Base-by-base conservation (phyloP, 2,329 filamentous ascomycete species). In the Fusarium multiceps region DNA sequence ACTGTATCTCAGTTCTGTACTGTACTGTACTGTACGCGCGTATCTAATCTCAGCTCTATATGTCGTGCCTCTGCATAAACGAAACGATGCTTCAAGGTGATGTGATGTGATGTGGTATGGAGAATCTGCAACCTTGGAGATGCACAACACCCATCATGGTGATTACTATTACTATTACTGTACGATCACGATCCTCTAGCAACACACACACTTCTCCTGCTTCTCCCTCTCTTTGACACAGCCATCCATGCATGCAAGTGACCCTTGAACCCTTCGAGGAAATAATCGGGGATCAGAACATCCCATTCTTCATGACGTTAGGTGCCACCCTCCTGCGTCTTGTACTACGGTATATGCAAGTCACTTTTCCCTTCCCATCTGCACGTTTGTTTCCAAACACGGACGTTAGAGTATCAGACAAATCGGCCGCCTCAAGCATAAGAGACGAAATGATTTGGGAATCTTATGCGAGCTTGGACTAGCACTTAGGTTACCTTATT, bases 251-350 rank as follows among this genome's bases (percentile, higher is more conserved):
- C 23, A 51, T 51, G 32, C 32, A 42, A 27, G 25, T 40, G 32
- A 54, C 50, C 42, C 41, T 32, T 25, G 32, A 47, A 55, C n/a
- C 37, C 20, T 21, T 40, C 41, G 45, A 42, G 21, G 49, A 25
- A 59, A 42, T 43, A 42, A 30, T 42, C 34, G 57, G 49, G 41
- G 28, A 46, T 34, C 32, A 45, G 42, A 51, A 49, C 45, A 58
- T 58, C 21, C 16, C 42, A 55, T 43, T 58, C 59, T 51, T 42
- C 47, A 42, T 51, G 25, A 54, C 41, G 25, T 46, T 55, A 21
- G 58, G 62, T 50, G 49, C 51, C 62, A 53, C 58, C 49, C 50
- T 63, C 42, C 20, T 54, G 42, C 59, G 34, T 48, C 55, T 25
- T 42, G 23, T 49, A 28, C 49, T 25, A 51, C 49, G 34, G 49